Evolutionary conservation across 2,329 filamentous ascomycete species (phyloP), one percentile per base, ranked within the genome.

Genomic region (Calonectria multiphialidica): DNA sequence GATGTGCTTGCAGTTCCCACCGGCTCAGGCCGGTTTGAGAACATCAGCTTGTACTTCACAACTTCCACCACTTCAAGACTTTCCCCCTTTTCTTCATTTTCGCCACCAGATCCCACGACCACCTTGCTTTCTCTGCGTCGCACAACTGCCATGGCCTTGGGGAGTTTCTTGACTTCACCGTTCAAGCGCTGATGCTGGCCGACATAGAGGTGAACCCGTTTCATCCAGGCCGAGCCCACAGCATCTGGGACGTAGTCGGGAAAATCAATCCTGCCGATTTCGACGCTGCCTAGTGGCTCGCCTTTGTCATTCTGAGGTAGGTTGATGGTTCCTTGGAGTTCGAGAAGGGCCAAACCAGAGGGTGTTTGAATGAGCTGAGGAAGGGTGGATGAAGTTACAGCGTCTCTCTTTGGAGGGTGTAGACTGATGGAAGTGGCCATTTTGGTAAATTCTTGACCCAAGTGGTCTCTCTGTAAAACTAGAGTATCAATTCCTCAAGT

Each of bases 241-340:
- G 78, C 77, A 30, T 77, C 82, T 15, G 80, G 79, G 10, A 90
- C 87, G 81, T 96, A 95, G 77, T 94, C 89, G 2, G 95, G 95
- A 79, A 98, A 98, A 37, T 93, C 89, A 35, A 98, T 88, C 68
- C 90, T 92, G 37, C 95, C 95, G 75, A 98, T 88, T 23, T 83
- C 78, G 3, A 81, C 72, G 21, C 82, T 80, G 7, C 74, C 72
- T 42, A 84, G 73, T 6, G 80, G 61, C 25, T 81, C 74, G 30
- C 82, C 75, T 64, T 85, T 77, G 12, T 77, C 74, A 28, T 83
- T 79, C 2, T 84, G 74, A 9, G 95, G 92, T 1, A 95, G 87
- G 83, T 97, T 96, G 84, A 99, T 93, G 16, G 91, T 95, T 73
- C 96, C 97, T 87, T 99, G 97, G 16, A 99, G 90, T 85, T 98